Base-by-base conservation (phyloP, 768 basidiomycete genomes). In the Fistulinella prunicolor region DNA sequence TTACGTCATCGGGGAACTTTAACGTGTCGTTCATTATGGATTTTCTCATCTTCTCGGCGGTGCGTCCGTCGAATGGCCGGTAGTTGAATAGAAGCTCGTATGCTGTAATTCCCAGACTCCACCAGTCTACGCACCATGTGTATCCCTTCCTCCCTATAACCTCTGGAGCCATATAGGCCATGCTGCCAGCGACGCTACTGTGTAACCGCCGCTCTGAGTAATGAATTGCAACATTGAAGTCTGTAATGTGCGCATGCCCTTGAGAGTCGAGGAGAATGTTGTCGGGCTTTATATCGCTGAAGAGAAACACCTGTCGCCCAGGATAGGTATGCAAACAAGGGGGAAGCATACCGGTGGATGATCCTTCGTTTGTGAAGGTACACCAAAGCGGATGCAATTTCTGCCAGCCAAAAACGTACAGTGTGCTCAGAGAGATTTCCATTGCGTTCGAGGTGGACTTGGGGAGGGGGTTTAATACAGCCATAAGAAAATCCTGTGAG, bases 131-230 rank as follows among this genome's bases (percentile, higher is more conserved):
- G 41, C 83, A 84, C 79, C 90, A 94, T 4, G 88, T 87, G 67
- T 99, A 99, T 14, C 96, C 96, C 61, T 83, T 86, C 61, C 89
- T 85, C 43, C 80, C 82, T 37, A 97, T 77, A n/a, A 99, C 87
- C 67, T 99, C 93, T 0, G 95, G 94, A 9, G 94, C 94, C 96
- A 99, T 99, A 71, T 99, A 99, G 0, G 96, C 95, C 92, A 99
- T 94, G 61, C 90, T 94, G 4, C 96, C 96, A 7, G 96, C 95
- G 14, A 99, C 89, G 50, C 90, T 92, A 0, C 90, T 93, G 67
- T 98, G 86, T 51, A 88, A 61, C 29, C 94, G 80, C 44, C 86
- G 78, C 50, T 91, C 89, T 10, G 94, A 95, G 65, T 93, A 97
- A 67, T 98, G 95, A 8, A 98, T 95, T 20, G 95, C 96, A 56